phyloP scores from a whole-genome alignment of 352 stramenopile genomes.

The Globisporangium nunn region DNA sequence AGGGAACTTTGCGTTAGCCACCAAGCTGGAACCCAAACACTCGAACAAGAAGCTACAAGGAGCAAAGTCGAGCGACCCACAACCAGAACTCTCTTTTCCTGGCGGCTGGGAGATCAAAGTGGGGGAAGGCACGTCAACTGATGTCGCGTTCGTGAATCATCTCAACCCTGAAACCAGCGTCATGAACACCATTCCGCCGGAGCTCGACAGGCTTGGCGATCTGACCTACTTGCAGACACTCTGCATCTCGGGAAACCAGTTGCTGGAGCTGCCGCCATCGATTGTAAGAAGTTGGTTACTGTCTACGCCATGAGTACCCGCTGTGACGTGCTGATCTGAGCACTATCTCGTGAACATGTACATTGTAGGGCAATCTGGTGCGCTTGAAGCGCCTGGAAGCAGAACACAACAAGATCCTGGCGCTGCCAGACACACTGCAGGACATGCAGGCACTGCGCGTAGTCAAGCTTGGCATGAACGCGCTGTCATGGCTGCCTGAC shows the following conservation, averaged over 20 bases:
- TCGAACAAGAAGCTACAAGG: neutral
- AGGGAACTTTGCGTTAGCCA: neutral
- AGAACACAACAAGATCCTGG: slow-evolving; percentile 63
- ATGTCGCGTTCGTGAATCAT: slow-evolving; percentile 46
- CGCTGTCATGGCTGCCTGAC: slow-evolving; percentile 32
- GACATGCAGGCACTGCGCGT: slow-evolving; percentile 36
- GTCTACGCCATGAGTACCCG: neutral
- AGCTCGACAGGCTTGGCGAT: slow-evolving; percentile 44
- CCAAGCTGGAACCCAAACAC: neutral
- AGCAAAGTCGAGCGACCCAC: neutral
- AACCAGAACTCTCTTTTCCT: slow-evolving; percentile 4
- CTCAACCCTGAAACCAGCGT: slow-evolving; percentile 26
- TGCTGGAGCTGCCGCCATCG: slow-evolving; percentile 50
- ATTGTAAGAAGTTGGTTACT: slow-evolving; percentile 30
- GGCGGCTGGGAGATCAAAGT: slow-evolving; percentile 47
- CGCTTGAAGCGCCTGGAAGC: slow-evolving; percentile 50
- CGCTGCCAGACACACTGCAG: slow-evolving; percentile 47
- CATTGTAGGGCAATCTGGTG: slow-evolving; percentile 38
- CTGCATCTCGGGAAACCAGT: slow-evolving; percentile 49
- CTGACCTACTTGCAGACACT: slow-evolving; percentile 38
- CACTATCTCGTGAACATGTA: neutral
- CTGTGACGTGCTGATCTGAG: neutral
- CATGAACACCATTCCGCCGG: slow-evolving; percentile 22
- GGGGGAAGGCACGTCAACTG: slow-evolving; percentile 20
- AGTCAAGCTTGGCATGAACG: slow-evolving; percentile 54